These are phyloP conservation scores for Pseudoperonospora humuli DNA, from an alignment of 352 stramenopile genomes.

Conservation along the genomic window DNA sequence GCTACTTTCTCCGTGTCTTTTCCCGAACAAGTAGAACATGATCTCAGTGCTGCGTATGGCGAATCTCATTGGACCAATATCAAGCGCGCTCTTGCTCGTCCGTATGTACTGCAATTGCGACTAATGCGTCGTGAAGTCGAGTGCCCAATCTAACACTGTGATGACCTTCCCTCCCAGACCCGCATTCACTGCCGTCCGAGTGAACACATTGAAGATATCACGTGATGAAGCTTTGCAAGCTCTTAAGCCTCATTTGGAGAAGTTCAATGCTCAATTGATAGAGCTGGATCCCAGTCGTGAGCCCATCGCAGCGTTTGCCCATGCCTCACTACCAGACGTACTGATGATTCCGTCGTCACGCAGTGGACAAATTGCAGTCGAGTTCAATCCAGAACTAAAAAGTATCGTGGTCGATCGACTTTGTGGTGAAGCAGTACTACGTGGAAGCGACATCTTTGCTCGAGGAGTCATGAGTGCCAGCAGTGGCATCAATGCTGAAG, in stretches of 20 bases:
- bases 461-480: slow-evolving; percentile 88
- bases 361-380: slow-evolving; percentile 3
- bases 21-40: slow-evolving; percentile 49
- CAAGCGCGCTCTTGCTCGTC: slow-evolving; percentile 53
- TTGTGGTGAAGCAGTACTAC: slow-evolving; percentile 90
- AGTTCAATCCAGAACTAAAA: slow-evolving; percentile 34
- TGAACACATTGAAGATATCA: slow-evolving; percentile 63
- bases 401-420: slow-evolving; percentile 86
- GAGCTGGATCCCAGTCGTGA: slow-evolving; percentile 22
- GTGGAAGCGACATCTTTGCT: slow-evolving; percentile 91
- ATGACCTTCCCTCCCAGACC: slow-evolving; percentile 25
- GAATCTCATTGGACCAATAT: slow-evolving; percentile 58
- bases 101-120: no score
- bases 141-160: no score
- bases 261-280: slow-evolving; percentile 52
- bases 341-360: slow-evolving; percentile 60
- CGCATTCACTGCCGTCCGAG: slow-evolving; percentile 65
- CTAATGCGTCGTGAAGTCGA: no score
- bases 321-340: slow-evolving; percentile 45
- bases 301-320: slow-evolving; percentile 29
- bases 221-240: slow-evolving; percentile 45
- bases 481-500: slow-evolving; percentile 63
- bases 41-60: slow-evolving; percentile 54
- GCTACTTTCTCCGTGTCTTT: slow-evolving; percentile 70
- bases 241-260: slow-evolving; percentile 34